Conservation (phyloP, 148 eudicot species). For the Vaccinium corymbosum region DNA sequence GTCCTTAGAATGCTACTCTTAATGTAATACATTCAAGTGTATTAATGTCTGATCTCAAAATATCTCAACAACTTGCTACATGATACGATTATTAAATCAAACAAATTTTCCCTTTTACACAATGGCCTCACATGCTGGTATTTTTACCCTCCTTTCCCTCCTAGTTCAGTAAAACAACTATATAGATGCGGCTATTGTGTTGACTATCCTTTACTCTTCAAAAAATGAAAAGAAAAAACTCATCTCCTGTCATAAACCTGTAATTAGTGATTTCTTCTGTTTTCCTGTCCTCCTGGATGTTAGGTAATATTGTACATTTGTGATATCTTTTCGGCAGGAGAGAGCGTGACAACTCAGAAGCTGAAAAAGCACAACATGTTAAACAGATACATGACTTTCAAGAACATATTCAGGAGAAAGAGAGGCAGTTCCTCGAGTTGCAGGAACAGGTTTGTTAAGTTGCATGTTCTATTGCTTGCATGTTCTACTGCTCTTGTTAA, state of each 20-base stretch:
- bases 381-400: conserved; percentile 90
- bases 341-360: conserved; percentile 86
- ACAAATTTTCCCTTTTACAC: background rate
- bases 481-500: background rate
- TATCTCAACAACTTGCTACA: background rate
- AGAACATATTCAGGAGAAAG: conserved; percentile 89
- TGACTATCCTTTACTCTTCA: background rate
- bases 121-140: background rate
- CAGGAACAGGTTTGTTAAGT: conserved; percentile 79
- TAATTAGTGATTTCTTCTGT: background rate
- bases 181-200: background rate
- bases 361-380: conserved; percentile 82
- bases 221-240: background rate
- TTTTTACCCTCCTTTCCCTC: background rate
- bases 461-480: background rate
- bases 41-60: background rate
- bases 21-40: background rate
- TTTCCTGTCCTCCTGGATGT: background rate
- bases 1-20: background rate
- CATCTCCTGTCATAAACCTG: background rate
- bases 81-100: background rate
- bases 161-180: background rate
- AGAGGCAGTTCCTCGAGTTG: conserved; percentile 75
- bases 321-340: conserved; percentile 44
- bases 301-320: background rate